Conservation (phyloP, 352 stramenopile species). For the Phytophthora uliginosa region DNA sequence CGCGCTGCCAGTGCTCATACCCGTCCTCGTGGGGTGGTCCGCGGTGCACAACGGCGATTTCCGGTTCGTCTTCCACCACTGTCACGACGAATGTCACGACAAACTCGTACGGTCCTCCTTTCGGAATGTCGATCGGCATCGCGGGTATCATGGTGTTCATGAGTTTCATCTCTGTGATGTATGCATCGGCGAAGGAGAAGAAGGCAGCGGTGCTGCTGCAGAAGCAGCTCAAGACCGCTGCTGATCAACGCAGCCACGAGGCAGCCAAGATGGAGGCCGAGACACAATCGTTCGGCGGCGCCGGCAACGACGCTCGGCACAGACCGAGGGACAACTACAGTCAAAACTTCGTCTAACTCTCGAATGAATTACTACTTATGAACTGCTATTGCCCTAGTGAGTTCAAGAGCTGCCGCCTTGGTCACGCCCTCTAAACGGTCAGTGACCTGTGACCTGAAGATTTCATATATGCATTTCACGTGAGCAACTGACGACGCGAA, state of each 20-base stretch:
- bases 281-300: constrained; percentile 9
- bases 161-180: constrained; percentile 41
- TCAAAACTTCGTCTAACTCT: constrained; percentile 58
- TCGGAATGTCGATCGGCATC: constrained; percentile 43
- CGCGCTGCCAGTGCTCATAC: constrained; percentile 47
- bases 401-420: constrained; percentile 14
- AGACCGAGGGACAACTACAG: constrained; percentile 53
- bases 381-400: constrained; percentile 6
- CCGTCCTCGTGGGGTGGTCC: constrained; percentile 57
- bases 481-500: constrained; percentile 24
- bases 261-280: constrained; percentile 10
- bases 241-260: not conserved
- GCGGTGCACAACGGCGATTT: constrained; percentile 56
- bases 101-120: constrained; percentile 46
- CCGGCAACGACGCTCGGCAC: constrained; percentile 17
- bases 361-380: constrained; percentile 21
- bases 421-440: constrained; percentile 6
- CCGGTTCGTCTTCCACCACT: constrained; percentile 5
- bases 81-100: constrained; percentile 21
- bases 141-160: constrained; percentile 35
- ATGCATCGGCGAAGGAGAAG: constrained; percentile 20
- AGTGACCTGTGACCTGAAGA: too few species aligned
- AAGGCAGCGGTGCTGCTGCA: constrained; percentile 22
- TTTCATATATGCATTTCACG: constrained; percentile 20
- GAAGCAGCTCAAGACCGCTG: constrained; percentile 25